Percentiles rank a stretch among this genome's conserved stretches.
Evolutionary conservation across 345 rosid genomes (phyloP).

Genomic region (Euphorbia peplus): DNA sequence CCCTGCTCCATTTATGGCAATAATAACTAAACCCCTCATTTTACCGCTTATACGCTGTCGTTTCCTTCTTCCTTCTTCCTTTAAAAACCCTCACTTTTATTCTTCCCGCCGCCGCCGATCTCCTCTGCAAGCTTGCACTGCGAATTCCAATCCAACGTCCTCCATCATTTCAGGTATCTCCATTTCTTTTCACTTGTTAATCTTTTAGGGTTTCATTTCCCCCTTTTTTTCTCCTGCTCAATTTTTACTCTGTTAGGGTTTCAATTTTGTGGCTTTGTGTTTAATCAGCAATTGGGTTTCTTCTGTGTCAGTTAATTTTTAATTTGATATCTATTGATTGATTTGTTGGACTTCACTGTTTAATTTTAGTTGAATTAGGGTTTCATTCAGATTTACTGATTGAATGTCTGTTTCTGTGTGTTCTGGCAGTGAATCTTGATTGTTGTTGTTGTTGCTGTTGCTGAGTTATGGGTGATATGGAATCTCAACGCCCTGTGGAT

Average conservation of each 20-base stretch:
- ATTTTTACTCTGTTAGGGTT: background rate
- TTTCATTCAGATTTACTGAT: background rate
- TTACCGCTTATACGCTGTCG: conserved; percentile 3
- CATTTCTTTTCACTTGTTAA: no score
- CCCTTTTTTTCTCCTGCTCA: no score
- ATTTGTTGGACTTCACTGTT: no score
- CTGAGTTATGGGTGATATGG: conserved; percentile 19
- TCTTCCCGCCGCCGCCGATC: background rate
- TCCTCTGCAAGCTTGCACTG: background rate
- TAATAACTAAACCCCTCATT: no score
- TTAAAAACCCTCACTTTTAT: background rate
- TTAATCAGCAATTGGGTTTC: background rate
- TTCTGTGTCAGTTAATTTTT: background rate
- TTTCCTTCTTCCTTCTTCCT: background rate
- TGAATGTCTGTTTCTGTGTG: background rate
- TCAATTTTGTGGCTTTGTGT: background rate
- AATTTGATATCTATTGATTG: no score
- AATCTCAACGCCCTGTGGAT: conserved; percentile 17
- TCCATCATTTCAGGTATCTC: background rate
- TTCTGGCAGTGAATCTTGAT: background rate
- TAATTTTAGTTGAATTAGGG: conserved; percentile 5
- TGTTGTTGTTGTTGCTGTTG: background rate
- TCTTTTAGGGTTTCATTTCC: conserved; percentile 3
- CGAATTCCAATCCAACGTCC: background rate
- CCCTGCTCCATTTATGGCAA: no score